Percentiles rank a stretch among this genome's conserved stretches.
These are phyloP conservation scores for Aspergillus aculeatinus DNA, from an alignment of 2,329 filamentous ascomycete species.

Conservation along the genomic window DNA sequence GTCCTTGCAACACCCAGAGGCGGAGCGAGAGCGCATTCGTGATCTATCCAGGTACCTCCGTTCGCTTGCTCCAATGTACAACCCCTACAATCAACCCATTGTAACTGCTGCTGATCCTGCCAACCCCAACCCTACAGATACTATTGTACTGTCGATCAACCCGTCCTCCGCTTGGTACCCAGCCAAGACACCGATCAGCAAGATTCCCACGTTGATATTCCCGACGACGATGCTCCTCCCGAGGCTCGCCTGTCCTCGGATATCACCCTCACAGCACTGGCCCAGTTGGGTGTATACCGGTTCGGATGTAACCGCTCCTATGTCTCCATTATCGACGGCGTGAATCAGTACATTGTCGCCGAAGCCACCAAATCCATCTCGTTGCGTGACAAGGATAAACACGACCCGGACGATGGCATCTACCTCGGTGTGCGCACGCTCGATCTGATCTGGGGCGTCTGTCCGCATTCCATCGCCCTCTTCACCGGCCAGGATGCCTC, in stretches of 20 bases:
- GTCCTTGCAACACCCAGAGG: conserved; percentile 13
- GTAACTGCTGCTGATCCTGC: neutral
- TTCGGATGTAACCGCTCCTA: conserved; percentile 47
- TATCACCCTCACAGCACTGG: conserved; percentile 49
- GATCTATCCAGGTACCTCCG: conserved; percentile 17
- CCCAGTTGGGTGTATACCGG: conserved; percentile 50
- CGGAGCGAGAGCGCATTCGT: conserved; percentile 19
- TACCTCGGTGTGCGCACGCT: conserved; percentile 31
- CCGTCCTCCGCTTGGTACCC: neutral
- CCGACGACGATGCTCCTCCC: neutral
- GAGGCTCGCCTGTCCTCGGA: conserved; percentile 24
- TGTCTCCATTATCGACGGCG: conserved; percentile 53
- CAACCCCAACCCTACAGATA: conserved; percentile 7
- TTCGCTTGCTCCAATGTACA: neutral
- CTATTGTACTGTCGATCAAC: conserved; percentile 16
- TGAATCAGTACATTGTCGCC: conserved; percentile 52
- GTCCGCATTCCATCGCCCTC: conserved; percentile 22
- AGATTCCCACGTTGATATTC: neutral
- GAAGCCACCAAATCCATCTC: conserved; percentile 50
- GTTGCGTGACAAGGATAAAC: conserved; percentile 30
- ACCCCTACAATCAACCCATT: neutral
- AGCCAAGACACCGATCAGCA: neutral
- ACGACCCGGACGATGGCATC: conserved; percentile 31
- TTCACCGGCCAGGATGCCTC: conserved; percentile 25
- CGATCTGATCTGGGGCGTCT: conserved; percentile 21